Percentiles rank a stretch among this genome's conserved stretches.
Conservation (phyloP, 768 basidiomycete genomes). For the Porphyrellus cyaneotinctus region DNA sequence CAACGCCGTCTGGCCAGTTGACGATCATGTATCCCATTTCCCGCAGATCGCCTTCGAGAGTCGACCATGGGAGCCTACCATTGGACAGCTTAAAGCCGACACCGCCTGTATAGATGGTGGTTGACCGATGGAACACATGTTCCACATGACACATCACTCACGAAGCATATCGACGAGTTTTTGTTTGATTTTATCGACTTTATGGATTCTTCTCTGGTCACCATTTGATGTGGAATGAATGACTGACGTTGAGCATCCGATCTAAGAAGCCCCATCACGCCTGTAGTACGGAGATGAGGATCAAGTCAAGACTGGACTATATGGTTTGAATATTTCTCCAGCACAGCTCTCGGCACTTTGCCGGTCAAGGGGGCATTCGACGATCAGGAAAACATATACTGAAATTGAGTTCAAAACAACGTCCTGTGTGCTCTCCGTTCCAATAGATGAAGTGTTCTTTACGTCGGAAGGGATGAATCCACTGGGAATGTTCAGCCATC, state of each 20-base stretch:
- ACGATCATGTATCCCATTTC: not conserved
- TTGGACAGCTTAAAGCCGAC: not conserved
- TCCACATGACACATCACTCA: not conserved
- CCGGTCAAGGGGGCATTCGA: too few relatives aligned
- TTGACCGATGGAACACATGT: not conserved
- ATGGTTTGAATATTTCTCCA: too few relatives aligned
- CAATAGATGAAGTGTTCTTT: too few relatives aligned
- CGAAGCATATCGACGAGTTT: too few relatives aligned
- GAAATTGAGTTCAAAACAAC: not conserved
- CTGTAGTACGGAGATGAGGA: not conserved
- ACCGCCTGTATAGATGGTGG: not conserved
- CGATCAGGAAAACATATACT: not conserved
- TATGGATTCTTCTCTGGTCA: too few relatives aligned
- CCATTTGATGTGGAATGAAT: not conserved
- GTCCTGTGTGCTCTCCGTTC: not conserved
- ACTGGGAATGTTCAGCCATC: not conserved
- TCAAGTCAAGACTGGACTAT: not conserved
- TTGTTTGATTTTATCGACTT: too few relatives aligned
- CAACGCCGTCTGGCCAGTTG: conserved; percentile 5
- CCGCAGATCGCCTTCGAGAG: not conserved
- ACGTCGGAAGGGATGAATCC: not conserved
- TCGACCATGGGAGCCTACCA: not conserved
- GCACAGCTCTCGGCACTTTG: too few relatives aligned
- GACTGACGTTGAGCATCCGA: not conserved
- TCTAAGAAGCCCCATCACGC: not conserved